A percentile compares a stretch with the other conserved stretches of the same genome.
Conservation (phyloP, 2,329 filamentous ascomycete genomes). For the Simplicillium aogashimaense region DNA sequence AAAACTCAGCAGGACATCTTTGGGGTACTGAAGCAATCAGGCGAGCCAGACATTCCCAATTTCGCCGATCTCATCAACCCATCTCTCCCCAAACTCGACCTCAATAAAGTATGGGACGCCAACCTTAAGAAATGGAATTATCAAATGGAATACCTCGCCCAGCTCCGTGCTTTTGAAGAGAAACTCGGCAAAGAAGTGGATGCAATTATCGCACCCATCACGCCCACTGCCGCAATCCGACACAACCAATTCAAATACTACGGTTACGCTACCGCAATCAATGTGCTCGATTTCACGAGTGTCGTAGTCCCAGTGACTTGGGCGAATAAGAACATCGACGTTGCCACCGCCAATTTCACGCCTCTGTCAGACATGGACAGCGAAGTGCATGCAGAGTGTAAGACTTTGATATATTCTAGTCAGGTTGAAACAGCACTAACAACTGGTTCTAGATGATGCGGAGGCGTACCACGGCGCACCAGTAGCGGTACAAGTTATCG, state of each 20-base stretch:
- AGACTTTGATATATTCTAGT: constrained; percentile 3
- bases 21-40: constrained; percentile 15
- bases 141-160: constrained; percentile 20
- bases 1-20: constrained; percentile 14
- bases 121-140: constrained; percentile 23
- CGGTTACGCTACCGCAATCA: constrained; percentile 24
- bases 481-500: constrained; percentile 15
- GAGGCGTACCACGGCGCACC: constrained; percentile 16
- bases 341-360: constrained; percentile 7
- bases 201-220: constrained; percentile 28
- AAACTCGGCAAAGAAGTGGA: constrained; percentile 16
- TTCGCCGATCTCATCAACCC: constrained; percentile 12
- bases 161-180: constrained; percentile 9
- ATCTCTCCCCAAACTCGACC: constrained; percentile 12
- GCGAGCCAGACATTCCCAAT: constrained; percentile 26
- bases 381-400: constrained; percentile 14
- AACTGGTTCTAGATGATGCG: constrained; percentile 6
- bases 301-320: constrained; percentile 33
- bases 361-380: constrained; percentile 12
- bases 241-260: constrained; percentile 26
- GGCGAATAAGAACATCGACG: constrained; percentile 27
- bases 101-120: constrained; percentile 14
- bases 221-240: constrained; percentile 27
- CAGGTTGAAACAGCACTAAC: not conserved
- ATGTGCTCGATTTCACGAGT: constrained; percentile 28